phyloP scores from a whole-genome alignment of 352 stramenopile species.

The Globisporangium radiosum region DNA sequence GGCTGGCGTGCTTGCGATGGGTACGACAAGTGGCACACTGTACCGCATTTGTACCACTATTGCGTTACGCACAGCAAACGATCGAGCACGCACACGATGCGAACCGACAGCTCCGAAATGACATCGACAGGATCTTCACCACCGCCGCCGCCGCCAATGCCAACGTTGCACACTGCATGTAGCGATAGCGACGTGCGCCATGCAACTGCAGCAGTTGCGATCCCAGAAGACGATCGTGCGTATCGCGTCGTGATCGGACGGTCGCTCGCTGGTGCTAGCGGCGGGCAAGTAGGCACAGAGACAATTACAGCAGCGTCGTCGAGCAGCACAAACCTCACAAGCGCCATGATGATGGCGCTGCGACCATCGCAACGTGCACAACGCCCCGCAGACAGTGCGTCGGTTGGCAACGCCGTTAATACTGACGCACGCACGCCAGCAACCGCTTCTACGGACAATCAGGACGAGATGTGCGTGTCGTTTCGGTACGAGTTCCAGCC shows the following conservation, averaged over 20 bases:
- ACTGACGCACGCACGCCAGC: neutral
- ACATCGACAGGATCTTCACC: too few species aligned
- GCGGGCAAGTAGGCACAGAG: neutral
- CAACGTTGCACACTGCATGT: too few species aligned
- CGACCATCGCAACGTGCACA: too few species aligned
- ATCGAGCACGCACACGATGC: too few species aligned
- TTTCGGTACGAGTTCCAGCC: slow-evolving; percentile 85
- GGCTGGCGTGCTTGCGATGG: too few species aligned
- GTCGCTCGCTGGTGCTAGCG: slow-evolving; percentile 22
- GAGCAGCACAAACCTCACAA: neutral
- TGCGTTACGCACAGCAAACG: too few species aligned
- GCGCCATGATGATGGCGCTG: slow-evolving; percentile 8
- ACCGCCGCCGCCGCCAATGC: too few species aligned
- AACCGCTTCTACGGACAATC: neutral
- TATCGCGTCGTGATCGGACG: slow-evolving; percentile 48
- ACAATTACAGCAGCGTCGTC: neutral
- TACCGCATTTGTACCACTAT: too few species aligned
- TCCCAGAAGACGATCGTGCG: slow-evolving; percentile 39
- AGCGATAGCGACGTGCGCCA: neutral
- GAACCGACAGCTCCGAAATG: too few species aligned
- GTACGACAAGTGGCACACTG: too few species aligned
- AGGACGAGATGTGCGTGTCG: slow-evolving; percentile 31
- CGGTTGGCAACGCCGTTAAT: neutral
- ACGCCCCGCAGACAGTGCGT: too few species aligned
- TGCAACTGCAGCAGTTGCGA: neutral